Evolutionary conservation across 495 filamentous ascomycete genomes (phyloP).

Genomic region (Penicillium goetzii): DNA sequence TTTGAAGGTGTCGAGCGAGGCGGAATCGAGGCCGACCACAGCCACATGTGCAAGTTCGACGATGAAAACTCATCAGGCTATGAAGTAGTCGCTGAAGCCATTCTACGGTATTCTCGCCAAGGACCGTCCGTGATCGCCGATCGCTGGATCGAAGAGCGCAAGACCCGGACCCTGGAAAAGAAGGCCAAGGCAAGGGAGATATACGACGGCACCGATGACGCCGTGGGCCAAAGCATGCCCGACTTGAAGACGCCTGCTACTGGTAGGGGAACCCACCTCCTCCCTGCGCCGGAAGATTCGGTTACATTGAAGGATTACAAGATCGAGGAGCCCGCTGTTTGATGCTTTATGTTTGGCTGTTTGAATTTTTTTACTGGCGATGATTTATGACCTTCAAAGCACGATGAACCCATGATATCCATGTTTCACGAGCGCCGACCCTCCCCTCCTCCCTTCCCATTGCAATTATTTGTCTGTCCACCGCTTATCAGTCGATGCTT

Average conservation of each 20-base stretch:
- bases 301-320: conserved; percentile 45
- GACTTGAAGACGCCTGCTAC: conserved; percentile 28
- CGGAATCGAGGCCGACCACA: conserved; percentile 81
- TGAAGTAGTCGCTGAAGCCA: conserved; percentile 69
- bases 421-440: neutral
- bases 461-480: neutral
- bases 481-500: neutral
- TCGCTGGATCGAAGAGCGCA: conserved; percentile 67
- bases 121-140: conserved; percentile 60
- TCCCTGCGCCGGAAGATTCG: conserved; percentile 32
- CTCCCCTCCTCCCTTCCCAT: neutral
- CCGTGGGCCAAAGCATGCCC: conserved; percentile 29
- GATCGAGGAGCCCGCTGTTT: conserved; percentile 44
- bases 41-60: conserved; percentile 87
- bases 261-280: conserved; percentile 36
- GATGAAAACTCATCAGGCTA: conserved; percentile 73
- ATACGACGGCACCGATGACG: conserved; percentile 33
- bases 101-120: conserved; percentile 68
- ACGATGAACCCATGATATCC: neutral
- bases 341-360: conserved; percentile 7
- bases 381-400: conserved; percentile 6
- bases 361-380: conserved; percentile 16
- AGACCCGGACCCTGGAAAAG: conserved; percentile 50
- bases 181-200: conserved; percentile 46
- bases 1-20: conserved; percentile 74